Base-by-base conservation (phyloP, 257 asterid genomes). In the Sherardia arvensis region DNA sequence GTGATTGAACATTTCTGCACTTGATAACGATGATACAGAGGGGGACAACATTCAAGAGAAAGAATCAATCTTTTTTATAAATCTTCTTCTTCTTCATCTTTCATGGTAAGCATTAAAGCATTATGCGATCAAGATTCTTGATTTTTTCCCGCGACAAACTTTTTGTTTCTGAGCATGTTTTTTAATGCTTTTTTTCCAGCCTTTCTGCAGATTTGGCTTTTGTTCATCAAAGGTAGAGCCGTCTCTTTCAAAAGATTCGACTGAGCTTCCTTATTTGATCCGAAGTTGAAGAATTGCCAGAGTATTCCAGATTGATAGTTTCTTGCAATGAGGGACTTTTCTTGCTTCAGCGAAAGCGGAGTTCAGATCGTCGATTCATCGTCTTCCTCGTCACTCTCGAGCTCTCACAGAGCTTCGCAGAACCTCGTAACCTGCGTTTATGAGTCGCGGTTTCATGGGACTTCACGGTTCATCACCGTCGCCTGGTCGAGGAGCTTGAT, bases 271-370 rank as follows among this genome's bases (percentile, higher is more conserved):
- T 40, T 11, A 40, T 11, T 40, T 40, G 48, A 40, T 40, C 48
- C 48, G 48, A 40, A 40, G 1, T 43, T 17, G 8, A 14, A 17
- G 21, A 43, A 38, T 4, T 2, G 7, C 0, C n/a, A 0, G 51
- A n/a, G n/a, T n/a, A 15, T 11, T 38, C 47, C 47, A 38, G 18
- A 38, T n/a, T n/a, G n/a, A n/a, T n/a, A n/a, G 4, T 12, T 38
- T 43, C 51, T 40, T 66, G 59, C 49, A 18, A 88, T 84, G 96
- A 83, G 80, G 78, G 96, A 87, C 66, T 85, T 87, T 63, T 87
- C 94, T 60, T 87, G 94, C 78, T 85, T 85, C 47, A 84, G 91
- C 51, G 94, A 88, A 59, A 88, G 72, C 66, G 94, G 91, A n/a
- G 81, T 85, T 26, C 91, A 82, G 75, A 60, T 85, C 40, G 71